These are phyloP conservation scores for Verticillium dahliae DNA, from an alignment of 2,329 filamentous ascomycete genomes.

Conservation along the genomic window DNA sequence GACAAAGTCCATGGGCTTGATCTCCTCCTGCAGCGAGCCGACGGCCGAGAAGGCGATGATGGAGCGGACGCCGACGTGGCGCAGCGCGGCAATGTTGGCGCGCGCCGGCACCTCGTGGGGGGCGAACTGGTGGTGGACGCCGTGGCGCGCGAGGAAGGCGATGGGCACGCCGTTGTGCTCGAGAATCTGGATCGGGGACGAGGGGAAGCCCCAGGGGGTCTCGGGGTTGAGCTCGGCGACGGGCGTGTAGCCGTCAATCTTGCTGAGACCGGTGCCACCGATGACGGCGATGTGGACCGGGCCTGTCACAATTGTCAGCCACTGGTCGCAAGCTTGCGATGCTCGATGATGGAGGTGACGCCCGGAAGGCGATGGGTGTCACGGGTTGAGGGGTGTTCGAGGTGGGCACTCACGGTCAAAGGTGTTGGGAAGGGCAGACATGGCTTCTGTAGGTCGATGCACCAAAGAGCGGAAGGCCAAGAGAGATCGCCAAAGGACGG, in stretches of 20 bases:
- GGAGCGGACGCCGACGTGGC: slow-evolving; percentile 79
- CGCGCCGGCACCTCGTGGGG: slow-evolving; percentile 92
- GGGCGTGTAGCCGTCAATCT: slow-evolving; percentile 79
- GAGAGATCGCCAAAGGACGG: neutral
- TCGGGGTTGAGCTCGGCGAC: slow-evolving; percentile 68
- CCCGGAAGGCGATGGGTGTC: neutral
- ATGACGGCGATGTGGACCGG: slow-evolving; percentile 82
- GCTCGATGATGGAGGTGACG: neutral
- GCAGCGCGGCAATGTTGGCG: slow-evolving; percentile 97
- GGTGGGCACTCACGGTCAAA: slow-evolving; percentile 45
- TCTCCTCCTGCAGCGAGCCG: slow-evolving; percentile 83
- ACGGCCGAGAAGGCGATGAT: slow-evolving; percentile 95
- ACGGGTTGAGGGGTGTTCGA: neutral
- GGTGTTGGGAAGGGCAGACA: slow-evolving; percentile 48
- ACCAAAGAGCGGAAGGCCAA: neutral
- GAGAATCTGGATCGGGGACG: slow-evolving; percentile 74
- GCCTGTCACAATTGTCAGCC: slow-evolving; percentile 30
- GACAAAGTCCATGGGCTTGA: slow-evolving; percentile 94
- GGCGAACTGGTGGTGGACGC: slow-evolving; percentile 78
- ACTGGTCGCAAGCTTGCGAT: neutral
- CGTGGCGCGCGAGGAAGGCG: slow-evolving; percentile 92
- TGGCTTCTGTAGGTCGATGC: slow-evolving; percentile 17
- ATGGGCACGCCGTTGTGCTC: slow-evolving; percentile 77
- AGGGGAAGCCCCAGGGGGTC: slow-evolving; percentile 85
- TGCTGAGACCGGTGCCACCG: slow-evolving; percentile 85